Percentiles rank a stretch among this genome's conserved stretches.
Evolutionary conservation across 202 grass and related monocot genomes (phyloP).

Genomic region (Schoenoplectus tabernaemontani): DNA sequence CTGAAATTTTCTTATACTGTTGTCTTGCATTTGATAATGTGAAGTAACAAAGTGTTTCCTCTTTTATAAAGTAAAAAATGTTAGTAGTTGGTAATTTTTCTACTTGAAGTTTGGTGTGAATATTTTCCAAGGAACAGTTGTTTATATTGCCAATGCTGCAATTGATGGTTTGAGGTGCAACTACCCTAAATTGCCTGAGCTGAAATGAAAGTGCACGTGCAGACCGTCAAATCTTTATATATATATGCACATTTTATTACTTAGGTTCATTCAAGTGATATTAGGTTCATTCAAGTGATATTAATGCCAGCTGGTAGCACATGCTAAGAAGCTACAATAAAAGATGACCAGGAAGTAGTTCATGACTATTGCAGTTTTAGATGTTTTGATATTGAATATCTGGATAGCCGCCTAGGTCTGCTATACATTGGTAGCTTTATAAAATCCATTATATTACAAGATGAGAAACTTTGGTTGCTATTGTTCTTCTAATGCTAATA

Average conservation of each 20-base stretch:
- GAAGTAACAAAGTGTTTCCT: too few species aligned
- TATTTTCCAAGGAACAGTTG: background rate
- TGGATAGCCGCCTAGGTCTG: background rate
- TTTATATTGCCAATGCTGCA: background rate
- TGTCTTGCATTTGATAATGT: too few species aligned
- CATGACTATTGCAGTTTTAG: background rate
- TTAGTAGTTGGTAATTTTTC: too few species aligned
- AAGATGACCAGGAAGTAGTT: background rate
- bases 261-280: too few species aligned
- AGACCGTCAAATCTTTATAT: too few species aligned
- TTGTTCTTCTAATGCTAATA: background rate
- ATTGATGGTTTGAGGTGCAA: too few species aligned
- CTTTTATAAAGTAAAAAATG: too few species aligned
- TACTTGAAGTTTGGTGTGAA: too few species aligned
- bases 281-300: background rate
- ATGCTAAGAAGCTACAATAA: background rate
- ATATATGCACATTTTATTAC: background rate
- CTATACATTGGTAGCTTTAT: too few species aligned
- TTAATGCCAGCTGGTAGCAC: background rate
- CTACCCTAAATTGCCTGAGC: background rate
- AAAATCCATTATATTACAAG: too few species aligned
- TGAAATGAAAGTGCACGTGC: background rate
- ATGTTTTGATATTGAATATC: background rate
- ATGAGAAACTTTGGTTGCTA: background rate
- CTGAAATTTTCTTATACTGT: too few species aligned